Percentiles rank a stretch among this genome's conserved stretches.
phyloP scores from a whole-genome alignment of 768 basidiomycete species.

The Leccinum obscurum region DNA sequence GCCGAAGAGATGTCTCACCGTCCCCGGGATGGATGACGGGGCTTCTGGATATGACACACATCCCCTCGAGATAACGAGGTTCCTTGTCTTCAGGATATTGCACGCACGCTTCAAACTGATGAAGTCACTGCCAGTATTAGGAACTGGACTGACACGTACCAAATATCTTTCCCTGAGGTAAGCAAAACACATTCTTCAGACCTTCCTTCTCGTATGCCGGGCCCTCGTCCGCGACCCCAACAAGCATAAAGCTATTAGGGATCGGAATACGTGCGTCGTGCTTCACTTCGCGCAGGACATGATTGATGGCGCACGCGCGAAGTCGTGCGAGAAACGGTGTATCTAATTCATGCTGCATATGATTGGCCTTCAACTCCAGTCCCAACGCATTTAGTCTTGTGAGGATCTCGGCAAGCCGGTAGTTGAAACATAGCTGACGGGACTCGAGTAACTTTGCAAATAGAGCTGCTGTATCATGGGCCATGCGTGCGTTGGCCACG shows the following conservation, averaged over 20 bases:
- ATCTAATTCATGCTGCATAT: constrained; percentile 40
- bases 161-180: constrained; percentile 62
- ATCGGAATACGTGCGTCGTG: constrained; percentile 73
- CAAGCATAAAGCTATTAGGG: constrained; percentile 64
- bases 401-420: constrained; percentile 53
- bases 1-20: constrained; percentile 38
- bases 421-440: constrained; percentile 48
- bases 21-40: constrained; percentile 79
- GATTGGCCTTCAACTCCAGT: constrained; percentile 45
- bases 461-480: constrained; percentile 53
- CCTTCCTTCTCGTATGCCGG: constrained; percentile 57
- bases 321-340: constrained; percentile 58
- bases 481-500: constrained; percentile 55
- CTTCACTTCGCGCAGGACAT: constrained; percentile 72
- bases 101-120: constrained; percentile 49
- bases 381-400: constrained; percentile 46
- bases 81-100: constrained; percentile 49
- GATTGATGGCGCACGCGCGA: constrained; percentile 60
- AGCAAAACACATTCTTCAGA: constrained; percentile 49
- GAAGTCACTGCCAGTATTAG: background rate
- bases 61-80: constrained; percentile 59
- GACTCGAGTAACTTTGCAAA: constrained; percentile 50
- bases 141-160: constrained; percentile 43
- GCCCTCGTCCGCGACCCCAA: constrained; percentile 84
- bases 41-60: constrained; percentile 64